phyloP scores from a whole-genome alignment of 768 basidiomycete species.

The Tulasnella sp. region DNA sequence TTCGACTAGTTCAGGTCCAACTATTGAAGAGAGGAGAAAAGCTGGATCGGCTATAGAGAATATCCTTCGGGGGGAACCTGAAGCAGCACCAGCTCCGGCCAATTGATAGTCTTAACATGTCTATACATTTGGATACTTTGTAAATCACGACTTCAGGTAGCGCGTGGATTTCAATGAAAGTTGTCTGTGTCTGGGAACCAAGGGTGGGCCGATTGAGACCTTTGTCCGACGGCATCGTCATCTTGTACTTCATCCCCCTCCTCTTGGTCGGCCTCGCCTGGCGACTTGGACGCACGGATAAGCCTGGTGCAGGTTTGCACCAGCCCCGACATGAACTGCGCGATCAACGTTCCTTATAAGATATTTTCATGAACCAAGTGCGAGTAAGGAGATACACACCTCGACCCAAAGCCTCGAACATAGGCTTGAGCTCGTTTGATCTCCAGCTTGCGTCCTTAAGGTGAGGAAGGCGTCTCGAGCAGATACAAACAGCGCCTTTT shows the following conservation, averaged over 20 bases:
- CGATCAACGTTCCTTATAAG: neutral
- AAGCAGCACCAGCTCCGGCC: slow-evolving; percentile 55
- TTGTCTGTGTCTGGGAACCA: neutral
- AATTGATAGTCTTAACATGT: slow-evolving; percentile 15
- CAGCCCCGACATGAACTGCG: neutral
- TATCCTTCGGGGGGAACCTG: slow-evolving; percentile 47
- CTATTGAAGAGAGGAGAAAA: slow-evolving; percentile 43
- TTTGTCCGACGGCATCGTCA: neutral
- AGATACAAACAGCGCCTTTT: neutral
- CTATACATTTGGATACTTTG: neutral
- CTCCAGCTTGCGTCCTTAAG: neutral
- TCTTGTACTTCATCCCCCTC: neutral
- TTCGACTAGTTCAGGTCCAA: slow-evolving; percentile 35
- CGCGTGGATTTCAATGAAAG: neutral
- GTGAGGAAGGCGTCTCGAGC: neutral
- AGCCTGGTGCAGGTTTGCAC: neutral
- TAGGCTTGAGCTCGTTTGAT: neutral
- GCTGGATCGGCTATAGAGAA: slow-evolving; percentile 52
- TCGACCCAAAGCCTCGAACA: neutral
- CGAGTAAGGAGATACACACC: neutral
- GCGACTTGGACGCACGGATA: neutral
- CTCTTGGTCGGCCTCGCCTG: neutral
- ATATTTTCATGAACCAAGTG: neutral
- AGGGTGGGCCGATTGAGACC: neutral
- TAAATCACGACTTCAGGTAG: neutral